Conservation (phyloP, 805 yeast genomes). For the Ogataea nakhonphanomensis region DNA sequence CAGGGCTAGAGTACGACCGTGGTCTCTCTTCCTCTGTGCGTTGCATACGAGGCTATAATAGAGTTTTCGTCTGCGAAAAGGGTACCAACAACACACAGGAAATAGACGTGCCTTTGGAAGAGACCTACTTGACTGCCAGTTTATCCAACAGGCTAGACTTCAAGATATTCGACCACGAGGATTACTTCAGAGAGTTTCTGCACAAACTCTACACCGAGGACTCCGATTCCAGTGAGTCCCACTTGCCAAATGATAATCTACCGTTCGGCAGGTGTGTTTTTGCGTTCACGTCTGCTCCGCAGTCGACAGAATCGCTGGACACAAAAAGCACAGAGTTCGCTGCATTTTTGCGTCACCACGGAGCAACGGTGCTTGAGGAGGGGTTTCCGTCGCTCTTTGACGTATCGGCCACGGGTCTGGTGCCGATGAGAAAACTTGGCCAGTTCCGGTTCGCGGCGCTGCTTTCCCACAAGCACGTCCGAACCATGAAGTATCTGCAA, state of each 20-base stretch:
- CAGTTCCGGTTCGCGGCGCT: slow-evolving; percentile 58
- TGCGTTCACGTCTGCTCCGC: slow-evolving; percentile 31
- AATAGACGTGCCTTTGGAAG: slow-evolving; percentile 26
- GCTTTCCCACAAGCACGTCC: slow-evolving; percentile 51
- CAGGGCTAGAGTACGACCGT: slow-evolving; percentile 39
- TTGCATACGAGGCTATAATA: slow-evolving; percentile 62
- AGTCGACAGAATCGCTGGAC: slow-evolving; percentile 2
- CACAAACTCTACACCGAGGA: slow-evolving; percentile 5
- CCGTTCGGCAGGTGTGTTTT: slow-evolving; percentile 37
- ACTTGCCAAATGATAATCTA: not conserved
- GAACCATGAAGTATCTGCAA: slow-evolving; percentile 77
- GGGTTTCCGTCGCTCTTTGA: slow-evolving; percentile 11
- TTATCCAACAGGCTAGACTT: slow-evolving; percentile 32
- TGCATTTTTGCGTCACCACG: slow-evolving; percentile 37
- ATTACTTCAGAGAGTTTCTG: slow-evolving; percentile 11
- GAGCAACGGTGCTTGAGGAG: slow-evolving; percentile 38
- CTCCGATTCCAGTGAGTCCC: not conserved
- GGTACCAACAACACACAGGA: slow-evolving; percentile 17
- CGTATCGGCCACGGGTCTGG: not conserved
- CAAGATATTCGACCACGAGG: slow-evolving; percentile 16
- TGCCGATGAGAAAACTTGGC: slow-evolving; percentile 1
- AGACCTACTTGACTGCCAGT: slow-evolving; percentile 30
- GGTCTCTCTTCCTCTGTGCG: slow-evolving; percentile 31
- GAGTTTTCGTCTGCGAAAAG: slow-evolving; percentile 37
- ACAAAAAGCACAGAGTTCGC: slow-evolving; percentile 32